Evolutionary conservation across 192 early-diverging fungal species (phyloP), one percentile per base, ranked within the genome.

Genomic region (Polychytrium aggregatum): DNA sequence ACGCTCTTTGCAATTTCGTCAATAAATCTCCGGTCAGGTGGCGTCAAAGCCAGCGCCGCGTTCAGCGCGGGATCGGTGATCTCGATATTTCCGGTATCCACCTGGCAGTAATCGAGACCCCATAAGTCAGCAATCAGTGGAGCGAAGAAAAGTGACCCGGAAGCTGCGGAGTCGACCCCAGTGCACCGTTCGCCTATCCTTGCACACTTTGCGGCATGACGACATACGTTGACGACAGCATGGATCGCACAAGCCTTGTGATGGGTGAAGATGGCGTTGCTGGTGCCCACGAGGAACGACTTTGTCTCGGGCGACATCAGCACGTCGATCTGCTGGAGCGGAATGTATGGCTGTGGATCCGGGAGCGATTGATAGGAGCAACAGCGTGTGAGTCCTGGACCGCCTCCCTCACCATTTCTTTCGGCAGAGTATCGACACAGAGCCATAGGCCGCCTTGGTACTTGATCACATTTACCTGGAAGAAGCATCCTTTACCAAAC

Each of bases 271-370:
- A 88, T 87, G 33, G 79, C 64, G 46, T 88, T 88, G 41, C 79
- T 82, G 0, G 86, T 87, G 14, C 86, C 86, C 16, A 85, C 81
- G 10, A 88, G 57, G 41, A 82, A 88, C 2, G 82, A 73, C 39
- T 67, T 64, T 2, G 86, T 88, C 24, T 63, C 56, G 24, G 70
- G 60, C 22, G 80, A 68, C 25, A 72, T 77, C 2, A 88, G 42
- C 18, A 88, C 81, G 42, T 88, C 83, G 37, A 88, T 84, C 56
- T 88, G 86, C 48, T 88, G 86, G 7, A 88, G 56, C 13, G 86
- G 86, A 43, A 88, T 68, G 53, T 88, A 88, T 11, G 86, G 86
- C 43, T 86, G 86, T 50, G 85, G 87, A 44, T 87, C n/a, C n/a
- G n/a, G n/a, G n/a, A n/a, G n/a, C n/a, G n/a, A n/a, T n/a, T n/a